phyloP scores from a whole-genome alignment of 2,329 filamentous ascomycete genomes.

The Aspergillus aculeatus region DNA sequence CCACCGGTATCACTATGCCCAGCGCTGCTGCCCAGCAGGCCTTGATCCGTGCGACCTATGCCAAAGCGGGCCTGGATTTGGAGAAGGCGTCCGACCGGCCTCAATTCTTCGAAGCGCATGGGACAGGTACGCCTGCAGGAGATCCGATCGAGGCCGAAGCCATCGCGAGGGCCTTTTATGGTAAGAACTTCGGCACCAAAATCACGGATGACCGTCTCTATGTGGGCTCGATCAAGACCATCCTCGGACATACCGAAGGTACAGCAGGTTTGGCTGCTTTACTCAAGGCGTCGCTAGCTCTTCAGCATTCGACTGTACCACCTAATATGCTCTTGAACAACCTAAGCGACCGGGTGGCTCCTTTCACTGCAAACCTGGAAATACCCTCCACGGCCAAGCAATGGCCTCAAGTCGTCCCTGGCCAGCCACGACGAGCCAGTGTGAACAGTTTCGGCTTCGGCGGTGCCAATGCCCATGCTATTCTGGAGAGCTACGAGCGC shows the following conservation, averaged over 20 bases:
- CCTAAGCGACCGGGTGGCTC: not conserved
- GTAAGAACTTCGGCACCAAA: not conserved
- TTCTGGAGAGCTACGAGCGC: not conserved
- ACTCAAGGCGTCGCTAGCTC: slow-evolving; percentile 6
- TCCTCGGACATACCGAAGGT: no score
- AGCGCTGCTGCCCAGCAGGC: slow-evolving; percentile 37
- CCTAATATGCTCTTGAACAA: slow-evolving; percentile 14
- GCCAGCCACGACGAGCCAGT: slow-evolving; percentile 33
- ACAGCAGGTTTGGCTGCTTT: no score
- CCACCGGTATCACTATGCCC: slow-evolving; percentile 38
- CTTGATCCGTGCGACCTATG: slow-evolving; percentile 43
- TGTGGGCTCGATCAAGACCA: no score
- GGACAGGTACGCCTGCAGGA: slow-evolving; percentile 57
- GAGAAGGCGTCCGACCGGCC: not conserved
- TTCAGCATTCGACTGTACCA: slow-evolving; percentile 21
- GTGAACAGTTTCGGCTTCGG: slow-evolving; percentile 44
- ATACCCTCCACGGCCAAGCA: slow-evolving; percentile 18
- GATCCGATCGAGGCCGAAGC: slow-evolving; percentile 57
- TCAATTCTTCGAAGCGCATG: slow-evolving; percentile 52
- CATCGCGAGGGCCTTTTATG: slow-evolving; percentile 40
- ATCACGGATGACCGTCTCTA: no score
- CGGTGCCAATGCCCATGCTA: not conserved
- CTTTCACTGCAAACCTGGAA: no score
- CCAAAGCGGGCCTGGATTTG: slow-evolving; percentile 17
- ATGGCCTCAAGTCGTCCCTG: not conserved